phyloP scores from a whole-genome alignment of 2,329 filamentous ascomycete species.

The Paracorniculantispora psalliotae region DNA sequence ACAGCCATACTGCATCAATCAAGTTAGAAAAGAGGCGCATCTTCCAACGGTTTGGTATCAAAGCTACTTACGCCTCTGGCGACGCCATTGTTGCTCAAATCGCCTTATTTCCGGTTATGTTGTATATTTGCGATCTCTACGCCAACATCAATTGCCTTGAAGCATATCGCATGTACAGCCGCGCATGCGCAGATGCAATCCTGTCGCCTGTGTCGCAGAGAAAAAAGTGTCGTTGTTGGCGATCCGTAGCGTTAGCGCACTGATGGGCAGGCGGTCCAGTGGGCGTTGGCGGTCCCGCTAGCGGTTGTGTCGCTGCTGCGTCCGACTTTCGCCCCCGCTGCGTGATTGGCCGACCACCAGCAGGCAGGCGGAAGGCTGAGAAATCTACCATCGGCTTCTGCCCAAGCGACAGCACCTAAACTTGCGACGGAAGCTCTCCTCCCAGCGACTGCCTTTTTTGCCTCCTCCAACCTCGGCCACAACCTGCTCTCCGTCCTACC shows the following conservation, averaged over 20 bases:
- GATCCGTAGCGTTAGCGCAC: neutral
- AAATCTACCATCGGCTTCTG: constrained; percentile 27
- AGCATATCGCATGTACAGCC: neutral
- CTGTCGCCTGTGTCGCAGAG: neutral
- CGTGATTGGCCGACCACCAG: constrained; percentile 20
- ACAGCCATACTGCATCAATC: neutral
- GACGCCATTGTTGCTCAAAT: neutral
- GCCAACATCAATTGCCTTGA: neutral
- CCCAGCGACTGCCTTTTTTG: neutral
- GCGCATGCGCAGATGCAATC: neutral
- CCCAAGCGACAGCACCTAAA: constrained; percentile 7
- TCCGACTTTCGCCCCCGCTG: neutral
- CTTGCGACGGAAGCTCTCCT: constrained; percentile 11
- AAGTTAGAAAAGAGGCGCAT: neutral
- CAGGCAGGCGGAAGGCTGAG: constrained; percentile 35
- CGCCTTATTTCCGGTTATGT: neutral
- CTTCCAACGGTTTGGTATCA: neutral
- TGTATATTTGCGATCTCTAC: neutral
- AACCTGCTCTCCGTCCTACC: neutral
- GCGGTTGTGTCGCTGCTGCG: neutral
- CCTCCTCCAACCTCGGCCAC: neutral
- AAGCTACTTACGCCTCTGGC: neutral
- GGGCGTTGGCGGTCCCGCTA: neutral
- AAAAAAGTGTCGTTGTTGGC: constrained; percentile 2
- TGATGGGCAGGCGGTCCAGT: neutral